A percentile compares a stretch with the other conserved stretches of the same genome.
phyloP scores from a whole-genome alignment of 768 basidiomycete species.

The Gymnopilus dilepis region DNA sequence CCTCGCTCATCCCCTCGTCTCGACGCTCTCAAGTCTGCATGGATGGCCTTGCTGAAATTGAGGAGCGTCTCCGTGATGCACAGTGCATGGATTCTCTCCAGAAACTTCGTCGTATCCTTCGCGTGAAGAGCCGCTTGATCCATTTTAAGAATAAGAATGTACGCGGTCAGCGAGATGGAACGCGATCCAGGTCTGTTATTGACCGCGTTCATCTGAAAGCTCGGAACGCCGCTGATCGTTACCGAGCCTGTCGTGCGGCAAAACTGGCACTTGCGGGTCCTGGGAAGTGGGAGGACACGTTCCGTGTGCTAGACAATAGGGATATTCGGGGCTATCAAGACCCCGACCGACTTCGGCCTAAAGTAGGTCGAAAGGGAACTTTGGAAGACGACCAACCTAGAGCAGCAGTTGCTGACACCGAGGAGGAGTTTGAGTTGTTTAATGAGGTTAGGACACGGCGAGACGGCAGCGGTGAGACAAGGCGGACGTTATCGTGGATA shows the following conservation, averaged over 20 bases:
- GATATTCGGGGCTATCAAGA: conserved; percentile 22
- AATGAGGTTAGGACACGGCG: neutral
- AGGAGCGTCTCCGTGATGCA: conserved; percentile 11
- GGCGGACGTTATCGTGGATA: conserved; percentile 11
- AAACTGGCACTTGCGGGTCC: conserved; percentile 12
- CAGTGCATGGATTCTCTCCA: conserved; percentile 19
- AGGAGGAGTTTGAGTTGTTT: neutral
- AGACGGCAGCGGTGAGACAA: neutral
- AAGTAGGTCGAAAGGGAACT: neutral
- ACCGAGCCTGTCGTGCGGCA: conserved; percentile 12
- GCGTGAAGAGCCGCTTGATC: conserved; percentile 14
- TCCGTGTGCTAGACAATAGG: conserved; percentile 6
- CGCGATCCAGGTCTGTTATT: conserved; percentile 8
- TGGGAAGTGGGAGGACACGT: conserved; percentile 18
- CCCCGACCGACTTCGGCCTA: neutral
- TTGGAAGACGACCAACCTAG: conserved; percentile 6
- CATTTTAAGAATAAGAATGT: conserved; percentile 9
- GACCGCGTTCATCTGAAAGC: conserved; percentile 15
- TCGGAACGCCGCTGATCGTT: conserved; percentile 1
- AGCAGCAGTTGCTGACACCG: neutral
- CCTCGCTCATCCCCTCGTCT: no score
- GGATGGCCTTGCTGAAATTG: conserved; percentile 5
- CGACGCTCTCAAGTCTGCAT: no score
- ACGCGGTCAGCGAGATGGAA: conserved; percentile 9
- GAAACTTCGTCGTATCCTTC: conserved; percentile 7